Base-by-base conservation (phyloP, 192 early-diverging fungal genomes). In the Mortierella antarctica region DNA sequence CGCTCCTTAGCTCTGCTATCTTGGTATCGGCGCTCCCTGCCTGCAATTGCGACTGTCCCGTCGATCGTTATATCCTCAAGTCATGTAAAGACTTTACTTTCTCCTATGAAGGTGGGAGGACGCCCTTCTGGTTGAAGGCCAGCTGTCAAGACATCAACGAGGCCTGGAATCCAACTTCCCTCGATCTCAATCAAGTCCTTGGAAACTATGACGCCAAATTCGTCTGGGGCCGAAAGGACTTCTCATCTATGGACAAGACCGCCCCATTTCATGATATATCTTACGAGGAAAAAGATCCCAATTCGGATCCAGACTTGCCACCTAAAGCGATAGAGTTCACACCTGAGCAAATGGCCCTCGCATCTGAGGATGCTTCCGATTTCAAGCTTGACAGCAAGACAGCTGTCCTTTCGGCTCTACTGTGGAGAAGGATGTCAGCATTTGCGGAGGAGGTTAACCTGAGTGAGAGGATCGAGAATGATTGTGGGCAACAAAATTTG, bases 51-150 rank as follows among this genome's bases (percentile, higher is more conserved):
- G 8, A 1, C 59, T 45, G 59, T 44, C 5, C 6, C 42, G 15
- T 42, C 44, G 42, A 45, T 20, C 59, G 13, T 20, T 41, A 7
- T 5, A 61, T 61, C 23, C 59, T 61, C 59, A 45, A 45, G 59
- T 61, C 59, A 14, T 61, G 59, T 42, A 61, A 61, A 61, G 59
- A 61, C 15, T 61, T 61, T 1, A 45, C 15, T 21, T 20, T 61
- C 42, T 10, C 4, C 23, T 9, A 31, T 31, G 3, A 61, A 6
- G 59, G 10, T n/a, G 54, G 20, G 7, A 39, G 17, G 5, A 61
- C 59, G 40, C 31, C 31, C 1, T 31, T 31, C 31, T 31, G 31
- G 31, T 42, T 61, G 42, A 5, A 5, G 42, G 59, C 59, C 59
- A 61, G 9, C 59, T 61, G 59, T 61, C 44, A 44, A 45, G 15